Percentiles rank a stretch among this genome's conserved stretches.
Evolutionary conservation across 1,284 basidiomycete genomes (phyloP).

Genomic region (Nidula niveotomentosa): DNA sequence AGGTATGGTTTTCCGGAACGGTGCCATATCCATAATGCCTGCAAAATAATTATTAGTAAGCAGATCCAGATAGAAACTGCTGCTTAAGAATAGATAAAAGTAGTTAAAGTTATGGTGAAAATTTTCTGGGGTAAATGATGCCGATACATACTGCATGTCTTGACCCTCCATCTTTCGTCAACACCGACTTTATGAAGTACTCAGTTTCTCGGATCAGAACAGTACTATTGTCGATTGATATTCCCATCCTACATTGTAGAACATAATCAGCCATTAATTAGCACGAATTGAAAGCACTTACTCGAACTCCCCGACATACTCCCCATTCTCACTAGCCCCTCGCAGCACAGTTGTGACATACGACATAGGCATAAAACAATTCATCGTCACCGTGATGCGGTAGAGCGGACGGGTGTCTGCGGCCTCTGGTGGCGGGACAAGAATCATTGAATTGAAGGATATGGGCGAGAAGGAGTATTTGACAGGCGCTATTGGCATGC

Average conservation of each 20-base stretch:
- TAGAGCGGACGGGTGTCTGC: neutral
- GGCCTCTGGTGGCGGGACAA: neutral
- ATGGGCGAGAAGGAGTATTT: neutral
- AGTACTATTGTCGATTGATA: neutral
- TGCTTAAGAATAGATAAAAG: too few relatives aligned
- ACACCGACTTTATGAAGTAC: neutral
- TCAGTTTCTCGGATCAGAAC: neutral
- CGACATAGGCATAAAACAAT: neutral
- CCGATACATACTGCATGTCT: neutral
- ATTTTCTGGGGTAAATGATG: too few relatives aligned
- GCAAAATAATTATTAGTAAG: too few relatives aligned
- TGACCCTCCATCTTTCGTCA: neutral
- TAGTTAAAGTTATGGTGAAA: too few relatives aligned
- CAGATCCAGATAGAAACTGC: too few relatives aligned
- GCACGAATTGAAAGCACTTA: neutral
- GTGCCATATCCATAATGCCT: too few relatives aligned
- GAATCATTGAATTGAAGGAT: constrained; percentile 1
- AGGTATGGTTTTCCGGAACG: too few relatives aligned
- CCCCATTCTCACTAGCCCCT: neutral
- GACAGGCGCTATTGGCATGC: neutral
- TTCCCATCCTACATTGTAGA: neutral
- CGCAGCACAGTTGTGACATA: neutral
- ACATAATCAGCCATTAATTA: neutral
- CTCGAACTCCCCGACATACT: neutral
- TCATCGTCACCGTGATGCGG: neutral